Conservation (phyloP, 768 basidiomycete genomes). For the Gautieria morchelliformis region DNA sequence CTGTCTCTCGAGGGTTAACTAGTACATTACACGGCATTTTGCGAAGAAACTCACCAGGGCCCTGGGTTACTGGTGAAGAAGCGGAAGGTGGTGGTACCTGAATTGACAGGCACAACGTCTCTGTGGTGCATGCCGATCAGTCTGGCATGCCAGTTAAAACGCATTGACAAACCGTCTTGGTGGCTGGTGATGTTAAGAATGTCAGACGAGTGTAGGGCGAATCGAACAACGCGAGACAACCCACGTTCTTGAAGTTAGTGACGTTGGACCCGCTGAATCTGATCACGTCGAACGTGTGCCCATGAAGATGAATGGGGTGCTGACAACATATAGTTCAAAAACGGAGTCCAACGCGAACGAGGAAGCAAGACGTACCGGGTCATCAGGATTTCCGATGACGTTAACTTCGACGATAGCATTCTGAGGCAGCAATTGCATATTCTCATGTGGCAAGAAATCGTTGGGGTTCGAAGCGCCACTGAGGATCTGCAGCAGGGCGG, state of each 20-base stretch:
- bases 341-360: neutral
- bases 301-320: constrained; percentile 9
- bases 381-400: neutral
- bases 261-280: constrained; percentile 21
- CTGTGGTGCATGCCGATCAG: constrained; percentile 11
- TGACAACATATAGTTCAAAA: neutral
- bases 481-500: constrained; percentile 3
- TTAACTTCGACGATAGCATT: neutral
- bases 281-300: constrained; percentile 32
- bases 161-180: constrained; percentile 21
- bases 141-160: constrained; percentile 13
- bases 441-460: constrained; percentile 1
- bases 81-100: constrained; percentile 11
- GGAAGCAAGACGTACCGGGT: neutral
- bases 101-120: constrained; percentile 21
- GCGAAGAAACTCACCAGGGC: constrained; percentile 28
- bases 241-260: constrained; percentile 29
- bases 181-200: constrained; percentile 13
- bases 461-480: neutral
- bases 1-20: constrained; percentile 12
- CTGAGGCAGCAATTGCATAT: neutral
- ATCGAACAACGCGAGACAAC: neutral
- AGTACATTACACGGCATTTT: neutral
- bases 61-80: constrained; percentile 19
- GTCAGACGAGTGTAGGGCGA: neutral